Base-by-base conservation (phyloP, 192 early-diverging fungal species). In the Backusella psychrophila region DNA sequence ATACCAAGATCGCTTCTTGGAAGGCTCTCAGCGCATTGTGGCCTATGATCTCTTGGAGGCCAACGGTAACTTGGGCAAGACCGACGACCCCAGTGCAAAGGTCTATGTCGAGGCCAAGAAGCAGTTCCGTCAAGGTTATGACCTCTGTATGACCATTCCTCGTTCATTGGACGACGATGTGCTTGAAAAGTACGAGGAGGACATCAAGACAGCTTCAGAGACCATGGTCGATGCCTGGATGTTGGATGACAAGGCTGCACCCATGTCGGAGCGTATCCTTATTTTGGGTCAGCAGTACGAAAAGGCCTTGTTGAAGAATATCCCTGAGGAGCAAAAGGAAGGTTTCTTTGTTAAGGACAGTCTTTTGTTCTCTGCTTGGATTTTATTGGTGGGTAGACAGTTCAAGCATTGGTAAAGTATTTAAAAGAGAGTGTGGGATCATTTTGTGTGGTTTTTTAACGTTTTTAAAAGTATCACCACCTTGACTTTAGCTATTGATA, bases 251-350 rank as follows among this genome's bases (percentile, higher is more conserved):
- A 88, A 88, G 78, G 89, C 87, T 34, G 85, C 86, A 53, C 81
- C 83, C 46, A 87, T 90, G 86, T 86, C 86, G 66, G 85, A 87
- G 56, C 79, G 89, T 34, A 85, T 90, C 21, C 81, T 90, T 53
- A 85, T 86, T 75, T 83, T 90, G 53, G 89, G 86, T 29, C 87
- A 90, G 72, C 89, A 90, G 77, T 90, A 88, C 35, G 89, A 90
- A 73, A 84, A 84, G 77, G 77, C 78, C n/a, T 42, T 80, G 65
- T 77, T 78, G 49, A 78, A 78, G 70, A 75, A 82, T 29, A 74
- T 80, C 68, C 78, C 83, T 36, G 79, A 78, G 12, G 81, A 80
- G 19, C 36, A 82, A 35, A 67, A 78, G 33, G 83, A 86, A 49
- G 82, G 82, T 33, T 83, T 81, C 71, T 84, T 82, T 44, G 73